Evolutionary conservation across 805 yeast species (phyloP).

Genomic region (Barnettozyma pratensis): DNA sequence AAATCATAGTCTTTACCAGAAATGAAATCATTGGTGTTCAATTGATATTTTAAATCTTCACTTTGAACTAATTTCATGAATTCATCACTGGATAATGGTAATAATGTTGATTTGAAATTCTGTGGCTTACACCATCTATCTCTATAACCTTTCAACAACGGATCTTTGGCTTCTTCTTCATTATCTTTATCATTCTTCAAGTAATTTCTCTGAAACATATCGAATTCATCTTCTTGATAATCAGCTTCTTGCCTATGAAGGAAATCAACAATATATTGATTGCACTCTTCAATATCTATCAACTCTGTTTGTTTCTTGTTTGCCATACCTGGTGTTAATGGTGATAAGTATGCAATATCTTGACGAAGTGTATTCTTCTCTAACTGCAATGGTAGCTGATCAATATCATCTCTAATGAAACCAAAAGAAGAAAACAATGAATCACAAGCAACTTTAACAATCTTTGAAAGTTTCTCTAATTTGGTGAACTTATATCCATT

Average conservation of each 20-base stretch:
- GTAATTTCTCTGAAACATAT: slow-evolving; percentile 11
- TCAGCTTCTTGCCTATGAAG: slow-evolving; percentile 15
- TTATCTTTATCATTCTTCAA: slow-evolving; percentile 6
- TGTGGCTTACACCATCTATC: slow-evolving; percentile 22
- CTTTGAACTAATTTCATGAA: slow-evolving; percentile 5
- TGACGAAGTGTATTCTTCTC: slow-evolving; percentile 39
- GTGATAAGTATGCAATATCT: slow-evolving; percentile 55
- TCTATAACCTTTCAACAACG: slow-evolving; percentile 11
- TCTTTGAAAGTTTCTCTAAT: slow-evolving; percentile 48
- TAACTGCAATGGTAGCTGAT: slow-evolving; percentile 50
- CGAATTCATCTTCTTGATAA: slow-evolving; percentile 9
- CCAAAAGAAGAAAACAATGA: slow-evolving; percentile 61
- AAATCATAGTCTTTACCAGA: slow-evolving; percentile 32
- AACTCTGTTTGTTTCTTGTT: slow-evolving; percentile 20
- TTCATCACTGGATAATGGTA: background rate
- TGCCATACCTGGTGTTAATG: slow-evolving; percentile 18
- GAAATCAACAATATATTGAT: slow-evolving; percentile 13
- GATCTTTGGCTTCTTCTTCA: slow-evolving; percentile 11
- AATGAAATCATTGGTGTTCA: slow-evolving; percentile 11
- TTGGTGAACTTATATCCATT: slow-evolving; percentile 47
- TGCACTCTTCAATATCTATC: slow-evolving; percentile 4
- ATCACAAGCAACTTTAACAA: slow-evolving; percentile 63
- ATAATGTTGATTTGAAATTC: slow-evolving; percentile 13
- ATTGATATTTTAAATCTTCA: slow-evolving; percentile 6
- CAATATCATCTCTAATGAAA: slow-evolving; percentile 59